These are phyloP conservation scores for Megacollybia marginata DNA, from an alignment of 768 basidiomycete genomes.

Conservation along the genomic window DNA sequence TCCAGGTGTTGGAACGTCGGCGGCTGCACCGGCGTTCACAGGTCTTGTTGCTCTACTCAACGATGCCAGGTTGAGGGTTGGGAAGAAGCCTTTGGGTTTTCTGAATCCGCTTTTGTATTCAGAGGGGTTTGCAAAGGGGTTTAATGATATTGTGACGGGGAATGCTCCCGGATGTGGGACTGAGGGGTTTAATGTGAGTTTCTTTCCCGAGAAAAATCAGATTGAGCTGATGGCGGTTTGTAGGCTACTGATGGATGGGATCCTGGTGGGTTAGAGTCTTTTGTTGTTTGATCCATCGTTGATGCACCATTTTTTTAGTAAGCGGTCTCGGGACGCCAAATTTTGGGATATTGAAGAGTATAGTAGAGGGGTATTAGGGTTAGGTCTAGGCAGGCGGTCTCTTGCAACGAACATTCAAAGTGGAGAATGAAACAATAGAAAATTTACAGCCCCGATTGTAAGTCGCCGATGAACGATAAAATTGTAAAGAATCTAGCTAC, in stretches of 20 bases:
- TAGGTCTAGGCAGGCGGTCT: too few species aligned
- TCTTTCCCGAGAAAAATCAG: neutral
- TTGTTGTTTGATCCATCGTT: too few species aligned
- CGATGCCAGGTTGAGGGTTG: conserved; percentile 17
- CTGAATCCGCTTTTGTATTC: conserved; percentile 17
- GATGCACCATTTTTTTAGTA: too few species aligned
- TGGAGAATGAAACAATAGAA: too few species aligned
- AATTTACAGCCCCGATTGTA: too few species aligned
- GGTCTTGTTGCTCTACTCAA: conserved; percentile 21
- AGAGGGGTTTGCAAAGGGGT: conserved; percentile 5
- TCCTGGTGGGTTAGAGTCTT: conserved; percentile 8
- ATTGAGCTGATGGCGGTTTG: neutral
- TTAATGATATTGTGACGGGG: conserved; percentile 17
- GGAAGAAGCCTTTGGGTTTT: conserved; percentile 12
- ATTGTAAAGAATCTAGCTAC: too few species aligned
- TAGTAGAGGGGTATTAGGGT: too few species aligned
- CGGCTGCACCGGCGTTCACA: conserved; percentile 15
- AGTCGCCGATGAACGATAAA: too few species aligned
- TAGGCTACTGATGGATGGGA: conserved; percentile 18
- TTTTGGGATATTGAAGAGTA: too few species aligned
- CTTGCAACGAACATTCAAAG: too few species aligned
- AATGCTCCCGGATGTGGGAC: conserved; percentile 41
- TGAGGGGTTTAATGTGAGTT: conserved; percentile 24
- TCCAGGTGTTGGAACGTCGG: conserved; percentile 18
- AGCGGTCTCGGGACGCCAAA: too few species aligned